Base-by-base conservation (phyloP, 331 rosid species). In the Malus hybrid region DNA sequence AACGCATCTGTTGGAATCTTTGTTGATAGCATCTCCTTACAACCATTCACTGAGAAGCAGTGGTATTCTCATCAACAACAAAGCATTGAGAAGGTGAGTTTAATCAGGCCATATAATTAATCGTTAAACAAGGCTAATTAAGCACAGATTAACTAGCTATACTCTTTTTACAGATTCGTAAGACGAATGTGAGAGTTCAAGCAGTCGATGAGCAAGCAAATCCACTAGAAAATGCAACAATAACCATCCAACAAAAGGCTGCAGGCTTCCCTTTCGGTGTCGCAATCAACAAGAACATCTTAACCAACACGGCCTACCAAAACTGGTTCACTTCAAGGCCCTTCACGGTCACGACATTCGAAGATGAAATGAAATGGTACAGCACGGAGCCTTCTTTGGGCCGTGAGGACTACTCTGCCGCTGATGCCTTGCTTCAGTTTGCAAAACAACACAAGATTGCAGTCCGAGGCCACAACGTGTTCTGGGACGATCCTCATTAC, bases 321-420 rank as follows among this genome's bases (percentile, higher is more conserved):
- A 70, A 85, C 6, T 90, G 98, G 98, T 87, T 90, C 77, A 32
- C 77, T 2, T 75, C 93, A 1, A 78, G 88, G 57, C 63, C 63
- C 29, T 57, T 57, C 63, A 57, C 27, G 1, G 63, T 57, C 63
- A 57, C 63, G 7, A 57, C 29, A 55, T 93, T 93, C 64, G 92
- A 29, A 31, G 76, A 93, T 11, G 98, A 89, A 82, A 91, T 93
- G 96, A 93, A 93, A 61, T 91, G 97, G 98, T 85, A 91, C 76
- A 75, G 79, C 77, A 91, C 74, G 0, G 98, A 93, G 61, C 48
- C 0, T 0, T 2, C 50, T 1, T 86, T 1, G 1, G 96, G 98
- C 32, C 29, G 14, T 0, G 86, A 80, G 42, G 77, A 87, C 78
- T 93, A 91, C 71, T 20, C 78, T 0, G 69, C 5, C 0, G 65